A percentile compares a stretch with the other conserved stretches of the same genome.
Conservation (phyloP, 768 basidiomycete genomes). For the Mycena leptocephala region DNA sequence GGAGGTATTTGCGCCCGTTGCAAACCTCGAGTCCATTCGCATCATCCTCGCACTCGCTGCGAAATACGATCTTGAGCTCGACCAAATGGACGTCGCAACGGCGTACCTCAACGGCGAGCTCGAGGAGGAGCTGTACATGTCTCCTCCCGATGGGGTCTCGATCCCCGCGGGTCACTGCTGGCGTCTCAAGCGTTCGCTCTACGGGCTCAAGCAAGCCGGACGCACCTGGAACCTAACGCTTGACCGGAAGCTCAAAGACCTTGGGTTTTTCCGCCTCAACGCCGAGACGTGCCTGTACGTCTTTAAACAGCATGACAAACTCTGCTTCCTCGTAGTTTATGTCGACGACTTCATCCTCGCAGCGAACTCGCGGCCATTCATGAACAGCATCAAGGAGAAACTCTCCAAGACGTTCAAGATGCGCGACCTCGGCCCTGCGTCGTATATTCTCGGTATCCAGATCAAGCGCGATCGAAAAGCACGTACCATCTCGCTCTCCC, state of each 20-base stretch:
- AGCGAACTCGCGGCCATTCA: background rate
- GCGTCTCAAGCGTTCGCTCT: background rate
- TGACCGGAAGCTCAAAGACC: background rate
- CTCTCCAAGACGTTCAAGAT: background rate
- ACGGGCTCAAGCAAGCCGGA: slow-evolving; percentile 6
- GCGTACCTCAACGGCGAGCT: slow-evolving; percentile 15
- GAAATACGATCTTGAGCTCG: background rate
- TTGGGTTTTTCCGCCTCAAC: background rate
- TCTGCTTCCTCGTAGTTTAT: slow-evolving; percentile 7
- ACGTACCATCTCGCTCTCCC: background rate
- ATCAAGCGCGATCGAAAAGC: background rate
- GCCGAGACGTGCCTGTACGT: slow-evolving; percentile 8
- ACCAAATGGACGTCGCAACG: background rate
- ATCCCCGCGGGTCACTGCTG: background rate
- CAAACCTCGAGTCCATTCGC: slow-evolving; percentile 5
- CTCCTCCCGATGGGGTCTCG: background rate
- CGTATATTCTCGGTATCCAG: background rate
- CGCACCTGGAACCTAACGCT: slow-evolving; percentile 1
- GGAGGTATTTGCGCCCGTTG: slow-evolving; percentile 5
- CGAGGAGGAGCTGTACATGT: slow-evolving; percentile 1
- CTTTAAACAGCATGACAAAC: background rate
- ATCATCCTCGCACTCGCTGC: slow-evolving; percentile 6
- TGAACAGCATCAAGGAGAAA: background rate
- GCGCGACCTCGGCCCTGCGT: background rate
- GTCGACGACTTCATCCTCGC: background rate